These are phyloP conservation scores for Fulvia fulva DNA, from an alignment of 2,329 filamentous ascomycete species.

Conservation along the genomic window DNA sequence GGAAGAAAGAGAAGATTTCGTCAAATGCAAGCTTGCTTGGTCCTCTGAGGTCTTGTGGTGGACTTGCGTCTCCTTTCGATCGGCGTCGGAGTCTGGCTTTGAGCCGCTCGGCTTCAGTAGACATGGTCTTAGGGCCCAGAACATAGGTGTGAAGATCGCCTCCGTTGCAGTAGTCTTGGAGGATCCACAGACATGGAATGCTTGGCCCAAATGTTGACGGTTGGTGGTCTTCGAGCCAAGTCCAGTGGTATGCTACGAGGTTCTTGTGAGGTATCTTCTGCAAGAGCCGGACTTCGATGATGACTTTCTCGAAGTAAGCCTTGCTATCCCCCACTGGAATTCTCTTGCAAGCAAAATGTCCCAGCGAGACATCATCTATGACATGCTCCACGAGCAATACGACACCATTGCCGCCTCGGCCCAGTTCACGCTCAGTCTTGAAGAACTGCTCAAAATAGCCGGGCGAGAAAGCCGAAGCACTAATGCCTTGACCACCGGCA, in stretches of 20 bases:
- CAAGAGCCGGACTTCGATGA: slow-evolving; percentile 88
- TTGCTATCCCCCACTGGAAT: slow-evolving; percentile 90
- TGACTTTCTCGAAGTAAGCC: slow-evolving; percentile 88
- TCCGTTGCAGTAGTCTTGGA: slow-evolving; percentile 95
- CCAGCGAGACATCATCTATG: slow-evolving; percentile 81
- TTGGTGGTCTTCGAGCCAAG: slow-evolving; percentile 88
- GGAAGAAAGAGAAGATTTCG: slow-evolving; percentile 95
- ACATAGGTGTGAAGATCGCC: slow-evolving; percentile 89
- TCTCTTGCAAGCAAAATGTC: slow-evolving; percentile 92
- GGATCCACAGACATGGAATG: slow-evolving; percentile 91
- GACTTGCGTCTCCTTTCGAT: slow-evolving; percentile 72
- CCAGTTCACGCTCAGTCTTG: slow-evolving; percentile 79
- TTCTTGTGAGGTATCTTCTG: slow-evolving; percentile 92
- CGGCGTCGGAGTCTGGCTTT: slow-evolving; percentile 81
- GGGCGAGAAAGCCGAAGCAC: slow-evolving; percentile 79
- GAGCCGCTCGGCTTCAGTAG: slow-evolving; percentile 68
- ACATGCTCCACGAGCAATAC: slow-evolving; percentile 91
- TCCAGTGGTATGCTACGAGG: slow-evolving; percentile 91
- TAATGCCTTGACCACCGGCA: slow-evolving; percentile 62
- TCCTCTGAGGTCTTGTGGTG: slow-evolving; percentile 49
- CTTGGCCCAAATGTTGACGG: slow-evolving; percentile 81
- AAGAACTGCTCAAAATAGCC: slow-evolving; percentile 94
- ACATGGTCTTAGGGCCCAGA: slow-evolving; percentile 69
- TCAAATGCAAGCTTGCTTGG: slow-evolving; percentile 67
- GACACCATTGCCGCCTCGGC: slow-evolving; percentile 88